Percentiles rank a stretch among this genome's conserved stretches.
These are phyloP conservation scores for Emmonsiellopsis sp. DNA, from an alignment of 2,329 filamentous ascomycete genomes.

Conservation along the genomic window DNA sequence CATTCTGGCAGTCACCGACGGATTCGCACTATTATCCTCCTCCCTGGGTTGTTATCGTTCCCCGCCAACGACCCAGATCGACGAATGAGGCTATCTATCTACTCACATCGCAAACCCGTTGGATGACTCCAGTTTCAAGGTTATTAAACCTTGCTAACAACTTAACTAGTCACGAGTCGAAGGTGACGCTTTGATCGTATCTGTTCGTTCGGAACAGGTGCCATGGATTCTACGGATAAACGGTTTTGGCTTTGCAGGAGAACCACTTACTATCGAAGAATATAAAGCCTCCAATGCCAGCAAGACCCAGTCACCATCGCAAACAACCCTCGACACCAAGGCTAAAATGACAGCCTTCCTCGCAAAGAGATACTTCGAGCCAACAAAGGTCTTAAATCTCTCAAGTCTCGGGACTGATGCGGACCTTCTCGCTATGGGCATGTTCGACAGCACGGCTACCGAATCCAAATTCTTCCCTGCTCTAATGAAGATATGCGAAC, in stretches of 20 bases:
- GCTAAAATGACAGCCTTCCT: slow-evolving; percentile 63
- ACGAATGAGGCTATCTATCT: slow-evolving; percentile 27
- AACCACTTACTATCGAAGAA: slow-evolving; percentile 45
- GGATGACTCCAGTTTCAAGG: slow-evolving; percentile 33
- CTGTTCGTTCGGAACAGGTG: slow-evolving; percentile 55
- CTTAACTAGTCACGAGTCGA: slow-evolving; percentile 58
- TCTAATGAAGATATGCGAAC: slow-evolving; percentile 77
- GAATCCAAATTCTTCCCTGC: slow-evolving; percentile 86
- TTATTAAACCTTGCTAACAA: slow-evolving; percentile 55
- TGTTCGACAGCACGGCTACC: slow-evolving; percentile 62
- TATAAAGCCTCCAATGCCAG: background rate
- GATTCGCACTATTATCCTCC: slow-evolving; percentile 25
- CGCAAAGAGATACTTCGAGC: slow-evolving; percentile 61
- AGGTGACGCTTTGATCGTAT: slow-evolving; percentile 62
- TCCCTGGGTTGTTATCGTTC: slow-evolving; percentile 33
- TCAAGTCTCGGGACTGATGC: slow-evolving; percentile 67
- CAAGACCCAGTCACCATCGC: slow-evolving; percentile 28
- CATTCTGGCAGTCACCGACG: slow-evolving; percentile 32
- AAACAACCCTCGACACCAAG: slow-evolving; percentile 51
- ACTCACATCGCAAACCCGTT: slow-evolving; percentile 25
- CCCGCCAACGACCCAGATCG: slow-evolving; percentile 37
- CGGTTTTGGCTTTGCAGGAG: slow-evolving; percentile 59
- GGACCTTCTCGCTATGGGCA: slow-evolving; percentile 62
- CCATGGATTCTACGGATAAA: slow-evolving; percentile 60
- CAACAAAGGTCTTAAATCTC: slow-evolving; percentile 70